phyloP scores from a whole-genome alignment of 2,329 filamentous ascomycete species.

The Colletotrichum musicola region DNA sequence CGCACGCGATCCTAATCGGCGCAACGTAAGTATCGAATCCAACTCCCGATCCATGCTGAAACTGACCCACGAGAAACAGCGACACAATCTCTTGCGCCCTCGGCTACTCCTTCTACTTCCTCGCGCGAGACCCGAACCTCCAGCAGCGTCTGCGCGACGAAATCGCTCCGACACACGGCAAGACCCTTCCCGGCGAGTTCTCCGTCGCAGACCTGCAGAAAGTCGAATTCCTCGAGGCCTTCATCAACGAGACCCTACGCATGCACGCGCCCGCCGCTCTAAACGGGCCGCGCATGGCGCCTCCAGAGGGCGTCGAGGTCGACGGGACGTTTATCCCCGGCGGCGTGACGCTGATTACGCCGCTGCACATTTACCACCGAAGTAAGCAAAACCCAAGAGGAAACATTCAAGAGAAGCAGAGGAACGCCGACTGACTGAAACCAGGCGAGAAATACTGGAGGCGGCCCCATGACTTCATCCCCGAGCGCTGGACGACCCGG shows the following conservation, averaged over 20 bases:
- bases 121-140: slow-evolving; percentile 31
- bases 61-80: no score
- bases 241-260: slow-evolving; percentile 48
- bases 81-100: slow-evolving; percentile 41
- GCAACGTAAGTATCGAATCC: no score
- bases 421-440: neutral
- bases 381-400: neutral
- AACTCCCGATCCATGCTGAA: no score
- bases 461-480: slow-evolving; percentile 39
- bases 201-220: slow-evolving; percentile 38
- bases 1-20: slow-evolving; percentile 41
- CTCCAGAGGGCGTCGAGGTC: slow-evolving; percentile 44
- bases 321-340: slow-evolving; percentile 46
- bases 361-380: slow-evolving; percentile 26
- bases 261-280: slow-evolving; percentile 45
- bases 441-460: slow-evolving; percentile 32
- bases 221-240: slow-evolving; percentile 42
- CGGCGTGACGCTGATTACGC: slow-evolving; percentile 30
- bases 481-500: slow-evolving; percentile 43
- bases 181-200: slow-evolving; percentile 41
- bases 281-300: slow-evolving; percentile 44
- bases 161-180: slow-evolving; percentile 35
- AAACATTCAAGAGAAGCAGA: no score
- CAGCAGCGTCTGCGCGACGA: slow-evolving; percentile 31
- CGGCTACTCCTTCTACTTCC: slow-evolving; percentile 37